Percentiles rank a stretch among this genome's conserved stretches.
phyloP scores from a whole-genome alignment of 129 eudicot species.

The Lactuca saligna region DNA sequence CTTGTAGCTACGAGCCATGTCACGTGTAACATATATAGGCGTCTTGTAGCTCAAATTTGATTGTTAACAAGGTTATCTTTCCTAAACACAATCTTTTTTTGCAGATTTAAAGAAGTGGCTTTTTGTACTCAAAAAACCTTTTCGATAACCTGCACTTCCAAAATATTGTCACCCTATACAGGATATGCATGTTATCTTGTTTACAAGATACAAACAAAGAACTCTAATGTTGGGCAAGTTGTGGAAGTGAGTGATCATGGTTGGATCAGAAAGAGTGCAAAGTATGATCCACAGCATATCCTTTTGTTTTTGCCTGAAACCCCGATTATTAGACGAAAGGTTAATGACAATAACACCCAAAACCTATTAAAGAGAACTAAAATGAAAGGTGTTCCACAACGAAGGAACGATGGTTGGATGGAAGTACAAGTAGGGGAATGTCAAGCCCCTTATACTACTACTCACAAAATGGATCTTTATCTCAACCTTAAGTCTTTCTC shows the following conservation, averaged over 20 bases:
- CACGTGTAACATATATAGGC: too few relatives aligned
- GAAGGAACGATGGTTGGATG: conserved; percentile 15
- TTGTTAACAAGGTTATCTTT: too few relatives aligned
- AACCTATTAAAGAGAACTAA: conserved; percentile 15
- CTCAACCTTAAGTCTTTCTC: background rate
- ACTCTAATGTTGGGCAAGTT: background rate
- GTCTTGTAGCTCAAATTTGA: too few relatives aligned
- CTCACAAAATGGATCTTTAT: background rate
- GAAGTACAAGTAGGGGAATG: conserved; percentile 20
- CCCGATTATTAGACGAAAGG: conserved; percentile 11
- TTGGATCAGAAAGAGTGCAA: background rate
- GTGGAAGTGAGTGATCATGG: background rate
- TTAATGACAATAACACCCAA: background rate
- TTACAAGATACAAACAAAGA: background rate
- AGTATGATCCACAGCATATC: background rate
- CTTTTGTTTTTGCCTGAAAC: conserved; percentile 7
- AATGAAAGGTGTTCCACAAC: conserved; percentile 11
- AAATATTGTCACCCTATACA: background rate
- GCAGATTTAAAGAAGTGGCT: conserved; percentile 19
- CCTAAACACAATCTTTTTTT: background rate
- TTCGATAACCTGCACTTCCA: background rate
- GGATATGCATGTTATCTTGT: conserved; percentile 17
- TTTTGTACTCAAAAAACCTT: background rate
- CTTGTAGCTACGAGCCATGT: background rate
- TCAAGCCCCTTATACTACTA: background rate